Evolutionary conservation across 1,284 basidiomycete species (phyloP).

Genomic region (Ceratobasidium sp.): DNA sequence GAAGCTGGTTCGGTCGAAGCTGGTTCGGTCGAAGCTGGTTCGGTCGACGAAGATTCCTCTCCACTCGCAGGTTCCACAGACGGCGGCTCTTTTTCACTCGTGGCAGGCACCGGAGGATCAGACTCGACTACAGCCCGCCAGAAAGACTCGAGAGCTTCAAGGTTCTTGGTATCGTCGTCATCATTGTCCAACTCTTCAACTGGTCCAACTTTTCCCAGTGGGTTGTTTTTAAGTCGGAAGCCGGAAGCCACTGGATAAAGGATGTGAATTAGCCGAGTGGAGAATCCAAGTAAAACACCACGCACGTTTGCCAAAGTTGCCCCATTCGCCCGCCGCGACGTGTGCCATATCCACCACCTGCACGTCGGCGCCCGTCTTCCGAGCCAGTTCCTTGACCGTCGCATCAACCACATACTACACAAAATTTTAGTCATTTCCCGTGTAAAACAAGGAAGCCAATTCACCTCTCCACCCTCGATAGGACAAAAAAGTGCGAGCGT

Average conservation of each 20-base stretch:
- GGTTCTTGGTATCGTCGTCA: neutral
- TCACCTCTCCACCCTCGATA: constrained; percentile 75
- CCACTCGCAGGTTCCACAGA: too few species aligned
- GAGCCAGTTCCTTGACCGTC: constrained; percentile 80
- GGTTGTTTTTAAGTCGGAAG: constrained; percentile 73
- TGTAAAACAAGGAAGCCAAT: neutral
- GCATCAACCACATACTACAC: constrained; percentile 72
- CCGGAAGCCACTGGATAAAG: constrained; percentile 70
- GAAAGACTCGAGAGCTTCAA: neutral
- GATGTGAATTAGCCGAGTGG: constrained; percentile 63
- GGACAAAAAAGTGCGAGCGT: constrained; percentile 84
- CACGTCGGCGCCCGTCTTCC: constrained; percentile 77
- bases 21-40: too few species aligned
- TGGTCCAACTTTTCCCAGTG: constrained; percentile 55
- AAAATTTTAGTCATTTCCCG: neutral
- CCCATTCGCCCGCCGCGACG: constrained; percentile 82
- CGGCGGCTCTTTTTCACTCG: too few species aligned
- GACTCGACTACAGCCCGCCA: constrained; percentile 13
- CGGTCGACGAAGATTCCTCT: too few species aligned
- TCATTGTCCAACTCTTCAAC: constrained; percentile 2
- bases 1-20: constrained; percentile 21
- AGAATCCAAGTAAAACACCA: constrained; percentile 20
- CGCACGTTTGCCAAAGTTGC: constrained; percentile 76
- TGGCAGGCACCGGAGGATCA: constrained; percentile 60
- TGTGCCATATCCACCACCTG: constrained; percentile 83